Base-by-base conservation (phyloP, 306 rosid species). In the Cajanus cajan region DNA sequence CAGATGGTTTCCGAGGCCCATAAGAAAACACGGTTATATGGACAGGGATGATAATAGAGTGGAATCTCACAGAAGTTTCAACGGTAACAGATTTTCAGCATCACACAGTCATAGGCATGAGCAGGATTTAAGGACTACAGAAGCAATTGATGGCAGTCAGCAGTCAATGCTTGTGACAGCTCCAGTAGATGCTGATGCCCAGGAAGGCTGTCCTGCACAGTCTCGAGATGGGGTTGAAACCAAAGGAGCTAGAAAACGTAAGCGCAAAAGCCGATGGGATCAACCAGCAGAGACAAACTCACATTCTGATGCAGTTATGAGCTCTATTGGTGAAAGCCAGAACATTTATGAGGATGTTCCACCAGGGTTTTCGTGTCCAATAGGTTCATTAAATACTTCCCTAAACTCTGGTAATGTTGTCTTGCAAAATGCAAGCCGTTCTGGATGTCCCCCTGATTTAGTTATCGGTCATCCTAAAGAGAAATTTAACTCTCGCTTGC, bases 211-310 rank as follows among this genome's bases (percentile, higher is more conserved):
- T 83, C 84, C 93, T 74, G 82, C 82, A 19, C 47, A 63, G 41
- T 52, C 85, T 80, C 61, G 48, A 33, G 85, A 85, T 84, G 90
- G 78, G 36, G 65, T 59, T 80, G 83, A 76, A 66, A 73, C 59
- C 52, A 78, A 75, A 24, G 90, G 75, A 71, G 79, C 84, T 45
- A 93, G 67, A 77, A 80, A 82, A 40, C 97, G 97, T 8, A 96
- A 96, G 81, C 97, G 99, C 48, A 96, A 93, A 78, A 96, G 98
- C 82, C 90, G 99, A 79, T 96, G 99, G 99, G 99, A 96, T 88
- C 97, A 93, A 71, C 98, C 97, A 45, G 94, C 94, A 8, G 94
- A 86, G 68, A 70, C 86, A 62, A 81, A 39, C 74, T 77, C 75
- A 19, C 86, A 68, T 84, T 80, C 74, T 47, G 86, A 83, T 74